Evolutionary conservation across 2,329 filamentous ascomycete species (phyloP).

Genomic region (Aureobasidium pullulans): DNA sequence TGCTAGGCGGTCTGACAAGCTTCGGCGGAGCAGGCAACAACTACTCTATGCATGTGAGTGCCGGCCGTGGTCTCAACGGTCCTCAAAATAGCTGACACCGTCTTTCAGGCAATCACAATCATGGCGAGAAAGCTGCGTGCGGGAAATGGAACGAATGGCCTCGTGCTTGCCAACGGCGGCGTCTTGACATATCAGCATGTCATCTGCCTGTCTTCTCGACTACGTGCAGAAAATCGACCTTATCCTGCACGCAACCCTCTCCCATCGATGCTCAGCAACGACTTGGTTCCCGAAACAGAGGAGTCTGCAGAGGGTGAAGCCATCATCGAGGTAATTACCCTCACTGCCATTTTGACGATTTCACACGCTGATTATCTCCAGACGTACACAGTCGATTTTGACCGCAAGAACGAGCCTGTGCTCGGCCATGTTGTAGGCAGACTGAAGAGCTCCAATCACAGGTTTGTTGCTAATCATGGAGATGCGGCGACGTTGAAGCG

Average conservation of each 20-base stretch:
- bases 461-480: constrained; percentile 52
- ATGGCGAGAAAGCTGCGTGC: constrained; percentile 48
- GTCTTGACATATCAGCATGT: constrained; percentile 59
- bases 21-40: constrained; percentile 67
- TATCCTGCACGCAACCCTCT: constrained; percentile 46
- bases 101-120: constrained; percentile 42
- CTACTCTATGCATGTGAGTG: constrained; percentile 58
- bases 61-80: constrained; percentile 15
- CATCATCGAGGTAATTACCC: constrained; percentile 42
- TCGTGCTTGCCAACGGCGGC: constrained; percentile 60
- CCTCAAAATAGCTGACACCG: constrained; percentile 6
- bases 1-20: constrained; percentile 59
- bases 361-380: constrained; percentile 21
- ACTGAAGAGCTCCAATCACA: constrained; percentile 35
- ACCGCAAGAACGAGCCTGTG: constrained; percentile 42
- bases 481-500: constrained; percentile 42
- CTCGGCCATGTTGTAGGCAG: constrained; percentile 47
- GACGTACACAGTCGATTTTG: constrained; percentile 56
- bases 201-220: constrained; percentile 47
- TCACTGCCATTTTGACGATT: background rate
- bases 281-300: constrained; percentile 32
- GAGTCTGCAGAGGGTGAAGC: constrained; percentile 43
- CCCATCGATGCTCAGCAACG: constrained; percentile 34
- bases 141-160: constrained; percentile 41
- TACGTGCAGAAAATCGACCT: constrained; percentile 29